Base-by-base conservation (phyloP, 2,329 filamentous ascomycete species). In the Botrytis paeoniae region DNA sequence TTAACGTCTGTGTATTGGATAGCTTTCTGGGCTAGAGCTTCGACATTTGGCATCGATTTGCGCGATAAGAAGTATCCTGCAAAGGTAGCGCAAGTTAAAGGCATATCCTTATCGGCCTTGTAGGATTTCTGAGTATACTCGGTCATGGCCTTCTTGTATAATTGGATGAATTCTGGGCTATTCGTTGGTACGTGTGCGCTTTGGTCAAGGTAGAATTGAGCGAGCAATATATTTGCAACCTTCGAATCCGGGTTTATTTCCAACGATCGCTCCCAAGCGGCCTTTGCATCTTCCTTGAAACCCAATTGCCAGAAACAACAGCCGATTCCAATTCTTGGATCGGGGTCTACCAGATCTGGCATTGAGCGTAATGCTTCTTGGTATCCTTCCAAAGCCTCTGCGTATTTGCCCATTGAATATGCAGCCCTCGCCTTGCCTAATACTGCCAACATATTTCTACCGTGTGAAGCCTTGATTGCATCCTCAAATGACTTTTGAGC, bases 231-330 rank as follows among this genome's bases (percentile, higher is more conserved):
- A 78, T 97, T 94, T 69, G 95, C 95, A 75, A 94, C 89, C 83
- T 97, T 98, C 35, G 94, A 97, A 37, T 94, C 88, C 0, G 93
- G 90, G 79, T 87, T 89, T 80, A 98, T 87, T 80, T 97, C 93
- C 41, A 98, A 84, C 20, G 92, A 90, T 75, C 96, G 88, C 80
- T 97, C 92, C 96, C 96, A 99, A 20, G 96, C 95, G 65, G 86
- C 85, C 80, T 93, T 95, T 12, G 97, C 96, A 79, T 97, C 94
- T 48, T 97, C 93, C 82, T 97, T 98, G 85, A 93, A 94, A 18
- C 95, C 95, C 41, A 99, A 86, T 82, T 97, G 93, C 96, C 97
- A 99, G 82, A 98, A 92, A 85, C 96, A 99, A 82, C 94, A 96
- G 63, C 96, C 96, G 79, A 99, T 95, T 72, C 96, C 96, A 78